Base-by-base conservation (phyloP, 2,329 filamentous ascomycete genomes). In the Elsinoe fawcettii region DNA sequence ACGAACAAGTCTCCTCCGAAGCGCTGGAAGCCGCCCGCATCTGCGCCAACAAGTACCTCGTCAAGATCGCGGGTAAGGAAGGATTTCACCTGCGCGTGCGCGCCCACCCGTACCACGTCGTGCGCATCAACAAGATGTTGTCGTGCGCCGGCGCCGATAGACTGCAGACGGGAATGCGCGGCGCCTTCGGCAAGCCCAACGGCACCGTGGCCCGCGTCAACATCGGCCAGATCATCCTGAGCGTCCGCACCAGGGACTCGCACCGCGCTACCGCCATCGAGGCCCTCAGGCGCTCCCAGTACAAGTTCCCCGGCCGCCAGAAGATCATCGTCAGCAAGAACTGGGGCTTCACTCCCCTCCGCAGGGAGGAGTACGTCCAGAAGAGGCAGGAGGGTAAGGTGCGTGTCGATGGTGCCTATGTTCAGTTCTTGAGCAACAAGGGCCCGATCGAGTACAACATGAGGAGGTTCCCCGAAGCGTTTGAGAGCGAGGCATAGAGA, bases 111-210 rank as follows among this genome's bases (percentile, higher is more conserved):
- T 99, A 89, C 90, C 93, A 99, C 84, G 93, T 99, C 80, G 88
- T 99, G 84, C 93, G 93, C 80, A 99, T 99, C 91, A 99, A 99
- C 90, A 99, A 99, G 88, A 99, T 99, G 93, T 92, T 99, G 90
- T 97, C 93, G 75, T 99, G 93, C 79, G 93, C 93, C 74, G 93
- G 93, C 85, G 93, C 93, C 86, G 93, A 99, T 97, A 90, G 93
- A 87, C 84, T 99, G 79, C 93, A 99, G 81, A 99, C 93, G 70
- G 93, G 93, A 84, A 99, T 99, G 93, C 92, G 93, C 87, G 93
- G 93, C 86, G 93, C 93, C 71, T 99, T 90, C 86, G 93, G 93
- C 75, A 99, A 99, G 87, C 93, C 93, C 77, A 95, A 97, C 84
- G 93, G 93, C 75, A 87, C 84, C 72, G 93, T 99, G 74, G 93